A percentile compares a stretch with the other conserved stretches of the same genome.
Evolutionary conservation across 805 yeast species (phyloP).

Genomic region (Myxozyma sirexii): DNA sequence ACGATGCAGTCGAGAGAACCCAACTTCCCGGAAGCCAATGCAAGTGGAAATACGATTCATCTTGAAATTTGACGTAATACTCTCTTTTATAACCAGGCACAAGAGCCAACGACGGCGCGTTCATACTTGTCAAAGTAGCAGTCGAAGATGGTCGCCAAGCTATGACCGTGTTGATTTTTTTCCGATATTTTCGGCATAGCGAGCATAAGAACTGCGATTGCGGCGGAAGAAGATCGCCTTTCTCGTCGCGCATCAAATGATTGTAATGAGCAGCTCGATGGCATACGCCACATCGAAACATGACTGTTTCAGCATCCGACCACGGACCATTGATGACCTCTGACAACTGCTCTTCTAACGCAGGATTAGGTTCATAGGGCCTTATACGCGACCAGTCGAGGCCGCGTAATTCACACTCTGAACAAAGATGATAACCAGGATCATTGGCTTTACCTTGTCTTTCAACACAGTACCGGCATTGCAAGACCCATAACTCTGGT

Average conservation of each 20-base stretch:
- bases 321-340: neutral
- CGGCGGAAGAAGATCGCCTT: neutral
- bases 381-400: slow-evolving; percentile 1
- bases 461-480: slow-evolving; percentile 17
- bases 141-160: slow-evolving; percentile 25
- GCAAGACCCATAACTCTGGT: slow-evolving; percentile 11
- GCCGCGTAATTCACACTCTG: slow-evolving; percentile 10
- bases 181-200: slow-evolving; percentile 2
- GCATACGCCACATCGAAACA: slow-evolving; percentile 29
- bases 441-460: neutral
- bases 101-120: neutral
- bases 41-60: slow-evolving; percentile 21
- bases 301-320: slow-evolving; percentile 3
- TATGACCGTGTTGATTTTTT: slow-evolving; percentile 15
- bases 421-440: slow-evolving; percentile 15
- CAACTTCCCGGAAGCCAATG: slow-evolving; percentile 31
- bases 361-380: neutral
- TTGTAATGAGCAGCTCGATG: slow-evolving; percentile 17
- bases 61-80: slow-evolving; percentile 26
- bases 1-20: slow-evolving; percentile 7
- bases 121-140: neutral
- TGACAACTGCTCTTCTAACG: too few relatives aligned
- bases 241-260: neutral
- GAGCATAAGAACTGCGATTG: slow-evolving; percentile 13
- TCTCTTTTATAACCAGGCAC: slow-evolving; percentile 22